These are phyloP conservation scores for Orbilia quercus DNA, from an alignment of 2,329 filamentous ascomycete species.

Conservation along the genomic window DNA sequence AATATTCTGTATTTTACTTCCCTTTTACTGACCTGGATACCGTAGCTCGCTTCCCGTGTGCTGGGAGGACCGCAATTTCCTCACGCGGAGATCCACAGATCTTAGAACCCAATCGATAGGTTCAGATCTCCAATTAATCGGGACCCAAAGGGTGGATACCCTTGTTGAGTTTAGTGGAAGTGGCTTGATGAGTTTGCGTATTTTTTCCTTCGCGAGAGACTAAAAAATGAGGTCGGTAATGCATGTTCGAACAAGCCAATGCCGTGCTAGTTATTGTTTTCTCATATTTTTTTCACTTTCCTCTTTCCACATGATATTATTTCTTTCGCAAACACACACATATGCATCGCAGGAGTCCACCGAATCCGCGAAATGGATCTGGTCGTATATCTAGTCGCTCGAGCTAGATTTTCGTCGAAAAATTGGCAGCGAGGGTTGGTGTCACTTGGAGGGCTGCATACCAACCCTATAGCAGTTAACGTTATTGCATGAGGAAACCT, in stretches of 20 bases:
- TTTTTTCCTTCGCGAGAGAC: slow-evolving; percentile 44
- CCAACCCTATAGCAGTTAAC: slow-evolving; percentile 50
- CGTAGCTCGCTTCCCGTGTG: slow-evolving; percentile 50
- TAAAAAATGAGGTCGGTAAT: slow-evolving; percentile 28
- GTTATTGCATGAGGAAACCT: slow-evolving; percentile 54
- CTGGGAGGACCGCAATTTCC: slow-evolving; percentile 52
- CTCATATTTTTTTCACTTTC: slow-evolving; percentile 13
- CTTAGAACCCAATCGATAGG: slow-evolving; percentile 56
- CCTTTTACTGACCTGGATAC: slow-evolving; percentile 10
- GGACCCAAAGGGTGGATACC: slow-evolving; percentile 51
- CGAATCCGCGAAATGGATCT: slow-evolving; percentile 40
- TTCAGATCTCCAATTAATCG: slow-evolving; percentile 56
- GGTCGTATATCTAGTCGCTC: slow-evolving; percentile 30
- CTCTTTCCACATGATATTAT: slow-evolving; percentile 11
- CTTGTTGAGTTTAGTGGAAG: slow-evolving; percentile 43
- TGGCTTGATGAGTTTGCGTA: slow-evolving; percentile 56
- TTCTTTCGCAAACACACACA: slow-evolving; percentile 42
- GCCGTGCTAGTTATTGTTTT: slow-evolving; percentile 22
- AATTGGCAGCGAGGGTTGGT: slow-evolving; percentile 21
- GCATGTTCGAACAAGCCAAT: slow-evolving; percentile 28
- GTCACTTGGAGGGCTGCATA: slow-evolving; percentile 32
- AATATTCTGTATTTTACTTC: too few species aligned
- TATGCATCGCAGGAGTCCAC: slow-evolving; percentile 50
- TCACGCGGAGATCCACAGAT: slow-evolving; percentile 53
- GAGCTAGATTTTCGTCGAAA: slow-evolving; percentile 39